Conservation (phyloP, 331 rosid genomes). For the Pyracantha coccinea region DNA sequence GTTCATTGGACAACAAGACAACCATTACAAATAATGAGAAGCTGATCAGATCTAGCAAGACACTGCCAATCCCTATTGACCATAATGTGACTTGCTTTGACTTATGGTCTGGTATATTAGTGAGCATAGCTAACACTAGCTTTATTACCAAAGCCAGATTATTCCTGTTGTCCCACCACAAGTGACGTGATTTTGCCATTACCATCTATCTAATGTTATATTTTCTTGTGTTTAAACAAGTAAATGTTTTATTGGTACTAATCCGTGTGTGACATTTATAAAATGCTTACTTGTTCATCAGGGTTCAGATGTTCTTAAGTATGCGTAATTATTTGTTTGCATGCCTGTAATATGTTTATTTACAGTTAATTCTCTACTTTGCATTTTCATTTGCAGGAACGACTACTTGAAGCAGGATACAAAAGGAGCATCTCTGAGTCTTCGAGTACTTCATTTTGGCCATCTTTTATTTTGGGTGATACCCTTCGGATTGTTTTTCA, state of each 20-base stretch:
- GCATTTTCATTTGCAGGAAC: constrained; percentile 54
- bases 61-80: background rate
- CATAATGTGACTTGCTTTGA: background rate
- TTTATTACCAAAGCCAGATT: background rate
- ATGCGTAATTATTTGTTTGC: background rate
- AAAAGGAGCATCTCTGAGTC: constrained; percentile 51
- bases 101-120: background rate
- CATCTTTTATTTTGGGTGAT: constrained; percentile 80
- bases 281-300: background rate
- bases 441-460: constrained; percentile 65
- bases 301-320: background rate
- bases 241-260: background rate
- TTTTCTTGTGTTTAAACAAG: background rate
- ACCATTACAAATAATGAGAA: background rate
- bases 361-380: background rate
- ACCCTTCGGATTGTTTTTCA: constrained; percentile 92
- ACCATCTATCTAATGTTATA: background rate
- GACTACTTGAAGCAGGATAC: constrained; percentile 88
- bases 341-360: background rate
- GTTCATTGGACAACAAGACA: background rate
- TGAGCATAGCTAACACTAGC: background rate
- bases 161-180: background rate
- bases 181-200: background rate
- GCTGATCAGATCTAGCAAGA: background rate
- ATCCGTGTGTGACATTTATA: background rate